A percentile compares a stretch with the other conserved stretches of the same genome.
phyloP scores from a whole-genome alignment of 1,139 yeast species.

The Citeromyces hawaiiensis region DNA sequence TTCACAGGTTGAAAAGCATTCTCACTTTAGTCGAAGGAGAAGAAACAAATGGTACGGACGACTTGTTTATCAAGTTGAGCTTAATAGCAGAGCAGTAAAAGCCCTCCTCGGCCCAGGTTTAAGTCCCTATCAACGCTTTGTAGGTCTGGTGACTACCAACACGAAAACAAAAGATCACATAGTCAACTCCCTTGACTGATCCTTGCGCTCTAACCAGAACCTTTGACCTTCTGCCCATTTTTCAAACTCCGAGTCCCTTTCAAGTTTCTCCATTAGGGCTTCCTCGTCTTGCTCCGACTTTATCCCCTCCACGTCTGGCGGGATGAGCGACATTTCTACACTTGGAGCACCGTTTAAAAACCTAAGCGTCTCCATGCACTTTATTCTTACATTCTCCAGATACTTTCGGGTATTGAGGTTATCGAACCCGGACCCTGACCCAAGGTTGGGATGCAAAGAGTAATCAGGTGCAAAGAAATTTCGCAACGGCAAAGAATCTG shows the following conservation, averaged over 20 bases:
- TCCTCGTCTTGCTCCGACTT: conserved; percentile 47
- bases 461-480: conserved; percentile 90
- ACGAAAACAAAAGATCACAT: background rate
- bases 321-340: conserved; percentile 82
- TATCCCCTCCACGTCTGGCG: conserved; percentile 70
- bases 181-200: conserved; percentile 6
- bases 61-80: no score
- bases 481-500: conserved; percentile 57
- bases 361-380: conserved; percentile 72
- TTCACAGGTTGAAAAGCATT: no score
- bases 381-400: conserved; percentile 65
- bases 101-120: no score
- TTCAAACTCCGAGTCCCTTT: conserved; percentile 29
- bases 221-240: conserved; percentile 23
- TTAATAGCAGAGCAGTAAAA: no score
- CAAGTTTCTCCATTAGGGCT: conserved; percentile 28
- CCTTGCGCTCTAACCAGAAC: conserved; percentile 22
- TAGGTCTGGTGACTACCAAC: background rate
- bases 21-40: no score
- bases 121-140: no score
- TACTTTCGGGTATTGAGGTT: conserved; percentile 80
- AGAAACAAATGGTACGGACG: no score
- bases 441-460: conserved; percentile 72
- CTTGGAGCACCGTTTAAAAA: conserved; percentile 86
- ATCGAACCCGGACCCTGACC: conserved; percentile 63